Percentiles rank a stretch among this genome's conserved stretches.
phyloP scores from a whole-genome alignment of 1,284 basidiomycete species.

The Leccinum cinnamomeum region DNA sequence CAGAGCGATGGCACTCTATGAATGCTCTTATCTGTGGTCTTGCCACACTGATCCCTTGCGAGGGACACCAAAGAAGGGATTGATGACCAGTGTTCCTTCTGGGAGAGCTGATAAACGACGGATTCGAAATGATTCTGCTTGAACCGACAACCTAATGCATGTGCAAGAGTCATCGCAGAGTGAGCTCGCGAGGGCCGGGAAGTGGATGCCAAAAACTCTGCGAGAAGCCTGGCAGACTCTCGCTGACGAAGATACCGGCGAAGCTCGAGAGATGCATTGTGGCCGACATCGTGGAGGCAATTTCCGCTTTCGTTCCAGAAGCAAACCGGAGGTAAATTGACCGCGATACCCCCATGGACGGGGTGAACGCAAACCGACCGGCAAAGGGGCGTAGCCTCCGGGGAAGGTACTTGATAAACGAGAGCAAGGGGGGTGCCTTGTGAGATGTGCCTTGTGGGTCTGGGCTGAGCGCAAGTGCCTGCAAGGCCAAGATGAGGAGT shows the following conservation, averaged over 20 bases:
- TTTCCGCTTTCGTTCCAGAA: constrained; percentile 19
- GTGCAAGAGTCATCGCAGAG: constrained; percentile 48
- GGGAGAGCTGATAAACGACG: constrained; percentile 49
- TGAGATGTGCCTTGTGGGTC: constrained; percentile 8
- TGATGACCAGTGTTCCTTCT: constrained; percentile 47
- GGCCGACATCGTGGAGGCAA: constrained; percentile 27
- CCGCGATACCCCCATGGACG: constrained; percentile 6
- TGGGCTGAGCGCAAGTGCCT: constrained; percentile 22
- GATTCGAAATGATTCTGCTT: constrained; percentile 59
- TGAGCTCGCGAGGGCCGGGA: constrained; percentile 42
- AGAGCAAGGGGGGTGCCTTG: constrained; percentile 4
- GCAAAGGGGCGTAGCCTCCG: neutral
- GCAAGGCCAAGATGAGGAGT: constrained; percentile 24
- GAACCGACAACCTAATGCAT: constrained; percentile 47
- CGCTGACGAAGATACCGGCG: constrained; percentile 39
- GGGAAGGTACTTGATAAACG: constrained; percentile 1
- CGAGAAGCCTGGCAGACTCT: constrained; percentile 43
- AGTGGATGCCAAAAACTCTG: constrained; percentile 46
- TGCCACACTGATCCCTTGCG: constrained; percentile 47
- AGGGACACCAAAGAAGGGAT: constrained; percentile 48
- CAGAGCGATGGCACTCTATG: constrained; percentile 52
- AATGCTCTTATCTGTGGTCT: constrained; percentile 53
- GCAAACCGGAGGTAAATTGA: constrained; percentile 28
- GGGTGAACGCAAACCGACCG: neutral
- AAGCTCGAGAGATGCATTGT: constrained; percentile 27